Evolutionary conservation across 148 eudicot genomes (phyloP).

Genomic region (Rheum nobile): DNA sequence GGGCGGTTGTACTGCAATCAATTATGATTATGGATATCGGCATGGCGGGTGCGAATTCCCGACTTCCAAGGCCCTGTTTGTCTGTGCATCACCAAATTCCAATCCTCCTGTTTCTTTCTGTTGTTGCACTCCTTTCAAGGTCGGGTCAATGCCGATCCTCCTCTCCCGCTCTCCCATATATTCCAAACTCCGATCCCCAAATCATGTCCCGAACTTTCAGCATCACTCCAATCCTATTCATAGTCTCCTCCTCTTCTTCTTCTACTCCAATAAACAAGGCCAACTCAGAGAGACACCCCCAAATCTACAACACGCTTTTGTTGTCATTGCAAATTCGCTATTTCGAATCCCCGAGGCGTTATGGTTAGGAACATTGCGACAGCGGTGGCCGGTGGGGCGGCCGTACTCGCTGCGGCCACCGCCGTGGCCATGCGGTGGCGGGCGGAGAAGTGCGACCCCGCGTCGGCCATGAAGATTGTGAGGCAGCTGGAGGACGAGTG

Average conservation of each 20-base stretch:
- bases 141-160: neutral
- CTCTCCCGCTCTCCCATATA: neutral
- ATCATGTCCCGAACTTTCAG: neutral
- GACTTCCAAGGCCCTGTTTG: neutral
- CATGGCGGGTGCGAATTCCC: conserved; percentile 7
- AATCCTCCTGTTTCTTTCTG: too few relatives aligned
- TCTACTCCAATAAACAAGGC: neutral
- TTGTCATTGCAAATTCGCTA: neutral
- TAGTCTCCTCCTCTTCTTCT: too few relatives aligned
- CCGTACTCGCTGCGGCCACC: conserved; percentile 29
- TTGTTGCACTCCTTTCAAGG: neutral
- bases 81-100: neutral
- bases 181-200: neutral
- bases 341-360: neutral
- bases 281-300: neutral
- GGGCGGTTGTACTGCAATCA: too few relatives aligned
- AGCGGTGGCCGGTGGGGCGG: conserved; percentile 36
- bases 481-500: conserved; percentile 49
- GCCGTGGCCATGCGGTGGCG: conserved; percentile 36
- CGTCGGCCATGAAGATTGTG: conserved; percentile 36
- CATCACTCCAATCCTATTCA: neutral
- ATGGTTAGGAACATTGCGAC: conserved; percentile 45
- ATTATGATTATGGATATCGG: too few relatives aligned
- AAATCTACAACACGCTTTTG: neutral
- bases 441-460: conserved; percentile 32